A percentile compares a stretch with the other conserved stretches of the same genome.
phyloP scores from a whole-genome alignment of 2,329 filamentous ascomycete species.

The Malbranchea cinnamomea region DNA sequence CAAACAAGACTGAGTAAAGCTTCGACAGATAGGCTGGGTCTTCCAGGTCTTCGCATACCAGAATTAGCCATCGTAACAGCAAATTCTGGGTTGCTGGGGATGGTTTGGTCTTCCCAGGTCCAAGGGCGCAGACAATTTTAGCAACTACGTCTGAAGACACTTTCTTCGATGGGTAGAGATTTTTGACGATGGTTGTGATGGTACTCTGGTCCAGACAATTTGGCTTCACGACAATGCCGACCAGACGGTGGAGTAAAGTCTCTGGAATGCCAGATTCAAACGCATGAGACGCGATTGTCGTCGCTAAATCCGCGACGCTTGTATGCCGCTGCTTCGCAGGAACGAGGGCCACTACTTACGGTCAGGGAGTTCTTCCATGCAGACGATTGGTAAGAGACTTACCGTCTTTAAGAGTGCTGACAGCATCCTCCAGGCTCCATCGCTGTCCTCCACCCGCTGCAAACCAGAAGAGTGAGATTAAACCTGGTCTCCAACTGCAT shows the following conservation, averaged over 20 bases:
- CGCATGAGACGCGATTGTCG: conserved; percentile 45
- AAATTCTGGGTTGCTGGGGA: conserved; percentile 54
- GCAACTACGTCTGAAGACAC: conserved; percentile 48
- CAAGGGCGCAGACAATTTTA: conserved; percentile 56
- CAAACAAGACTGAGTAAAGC: conserved; percentile 64
- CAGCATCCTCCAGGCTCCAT: conserved; percentile 9
- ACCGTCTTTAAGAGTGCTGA: conserved; percentile 11
- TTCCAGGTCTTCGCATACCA: conserved; percentile 58
- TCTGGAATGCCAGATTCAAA: conserved; percentile 55
- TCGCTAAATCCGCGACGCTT: conserved; percentile 48
- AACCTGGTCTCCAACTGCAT: too few species aligned
- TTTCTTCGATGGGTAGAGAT: conserved; percentile 56
- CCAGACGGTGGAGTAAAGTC: conserved; percentile 44
- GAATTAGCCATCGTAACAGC: conserved; percentile 63
- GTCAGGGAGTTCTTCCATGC: neutral
- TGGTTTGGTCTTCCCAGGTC: conserved; percentile 62
- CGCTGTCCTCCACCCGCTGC: neutral
- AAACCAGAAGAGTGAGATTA: too few species aligned
- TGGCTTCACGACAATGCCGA: conserved; percentile 51
- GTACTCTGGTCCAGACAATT: conserved; percentile 64
- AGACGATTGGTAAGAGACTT: conserved; percentile 1
- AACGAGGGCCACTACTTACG: conserved; percentile 20
- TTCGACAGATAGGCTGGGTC: conserved; percentile 48
- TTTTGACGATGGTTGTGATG: conserved; percentile 52
- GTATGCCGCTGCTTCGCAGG: conserved; percentile 51